phyloP scores from a whole-genome alignment of 2,329 filamentous ascomycete genomes.

The Pyricularia grisea region DNA sequence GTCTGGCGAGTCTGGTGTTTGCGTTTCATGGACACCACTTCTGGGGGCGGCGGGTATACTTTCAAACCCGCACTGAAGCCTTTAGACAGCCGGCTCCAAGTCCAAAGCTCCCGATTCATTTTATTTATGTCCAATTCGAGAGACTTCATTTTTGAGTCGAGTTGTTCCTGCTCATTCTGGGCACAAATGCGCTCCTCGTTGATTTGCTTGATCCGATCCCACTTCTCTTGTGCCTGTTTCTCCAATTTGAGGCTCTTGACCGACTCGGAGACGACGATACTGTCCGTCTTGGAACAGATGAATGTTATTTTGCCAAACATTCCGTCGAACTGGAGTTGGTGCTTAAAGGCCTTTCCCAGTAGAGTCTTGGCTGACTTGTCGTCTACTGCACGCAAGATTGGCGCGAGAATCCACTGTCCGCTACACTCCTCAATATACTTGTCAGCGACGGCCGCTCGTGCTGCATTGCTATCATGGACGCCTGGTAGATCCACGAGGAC shows the following conservation, averaged over 20 bases:
- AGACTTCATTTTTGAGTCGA: neutral
- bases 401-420: constrained; percentile 52
- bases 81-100: neutral
- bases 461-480: constrained; percentile 49
- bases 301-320: constrained; percentile 45
- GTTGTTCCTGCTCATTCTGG: no score
- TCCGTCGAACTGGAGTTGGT: constrained; percentile 50
- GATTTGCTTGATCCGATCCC: no score
- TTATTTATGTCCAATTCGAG: neutral
- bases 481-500: constrained; percentile 28
- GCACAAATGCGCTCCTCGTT: no score
- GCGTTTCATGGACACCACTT: neutral
- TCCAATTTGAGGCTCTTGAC: neutral
- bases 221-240: neutral
- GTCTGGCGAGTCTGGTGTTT: neutral
- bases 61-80: neutral
- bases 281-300: constrained; percentile 54
- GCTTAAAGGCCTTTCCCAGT: constrained; percentile 45
- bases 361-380: constrained; percentile 48
- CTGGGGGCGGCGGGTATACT: neutral
- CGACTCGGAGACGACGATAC: constrained; percentile 29
- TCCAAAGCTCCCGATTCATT: neutral
- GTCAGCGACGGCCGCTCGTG: constrained; percentile 45
- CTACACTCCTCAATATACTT: constrained; percentile 52
- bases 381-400: constrained; percentile 50